phyloP scores from a whole-genome alignment of 352 stramenopile species.

The Globisporangium ultimum region DNA sequence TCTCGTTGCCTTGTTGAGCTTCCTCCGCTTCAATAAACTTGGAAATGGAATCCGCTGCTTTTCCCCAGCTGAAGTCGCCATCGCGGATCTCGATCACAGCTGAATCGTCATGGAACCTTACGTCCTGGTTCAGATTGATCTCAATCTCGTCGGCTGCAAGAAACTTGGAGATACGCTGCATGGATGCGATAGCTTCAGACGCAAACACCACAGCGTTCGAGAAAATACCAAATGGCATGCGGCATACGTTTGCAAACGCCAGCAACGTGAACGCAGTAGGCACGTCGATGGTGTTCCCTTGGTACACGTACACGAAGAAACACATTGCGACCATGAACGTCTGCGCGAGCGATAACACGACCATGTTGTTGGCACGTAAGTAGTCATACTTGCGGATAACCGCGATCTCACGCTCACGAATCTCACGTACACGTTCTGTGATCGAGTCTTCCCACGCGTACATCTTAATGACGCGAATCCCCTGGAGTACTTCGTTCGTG shows the following conservation, averaged over 20 bases:
- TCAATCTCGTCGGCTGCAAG: slow-evolving; percentile 30
- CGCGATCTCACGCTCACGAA: slow-evolving; percentile 40
- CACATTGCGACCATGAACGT: slow-evolving; percentile 18
- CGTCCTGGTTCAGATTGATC: neutral
- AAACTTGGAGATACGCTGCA: slow-evolving; percentile 28
- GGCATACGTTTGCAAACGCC: slow-evolving; percentile 29
- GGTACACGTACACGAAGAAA: slow-evolving; percentile 22
- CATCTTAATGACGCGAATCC: slow-evolving; percentile 90
- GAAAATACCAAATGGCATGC: slow-evolving; percentile 33
- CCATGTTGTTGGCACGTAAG: slow-evolving; percentile 26
- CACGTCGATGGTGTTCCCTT: slow-evolving; percentile 20
- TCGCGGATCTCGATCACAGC: slow-evolving; percentile 22
- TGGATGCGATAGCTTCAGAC: slow-evolving; percentile 24
- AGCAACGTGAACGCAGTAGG: slow-evolving; percentile 27
- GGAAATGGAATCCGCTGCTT: neutral
- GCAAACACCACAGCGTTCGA: slow-evolving; percentile 28
- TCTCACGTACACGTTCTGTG: slow-evolving; percentile 24
- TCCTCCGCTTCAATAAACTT: neutral
- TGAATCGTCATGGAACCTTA: slow-evolving; percentile 5
- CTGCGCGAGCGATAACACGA: slow-evolving; percentile 18
- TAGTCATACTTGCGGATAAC: slow-evolving; percentile 35
- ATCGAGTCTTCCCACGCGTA: slow-evolving; percentile 79
- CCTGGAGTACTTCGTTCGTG: slow-evolving; percentile 91
- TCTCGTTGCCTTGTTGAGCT: neutral
- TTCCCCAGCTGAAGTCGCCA: slow-evolving; percentile 33